Conservation (phyloP, 768 basidiomycete species). For the Auricularia sp. region DNA sequence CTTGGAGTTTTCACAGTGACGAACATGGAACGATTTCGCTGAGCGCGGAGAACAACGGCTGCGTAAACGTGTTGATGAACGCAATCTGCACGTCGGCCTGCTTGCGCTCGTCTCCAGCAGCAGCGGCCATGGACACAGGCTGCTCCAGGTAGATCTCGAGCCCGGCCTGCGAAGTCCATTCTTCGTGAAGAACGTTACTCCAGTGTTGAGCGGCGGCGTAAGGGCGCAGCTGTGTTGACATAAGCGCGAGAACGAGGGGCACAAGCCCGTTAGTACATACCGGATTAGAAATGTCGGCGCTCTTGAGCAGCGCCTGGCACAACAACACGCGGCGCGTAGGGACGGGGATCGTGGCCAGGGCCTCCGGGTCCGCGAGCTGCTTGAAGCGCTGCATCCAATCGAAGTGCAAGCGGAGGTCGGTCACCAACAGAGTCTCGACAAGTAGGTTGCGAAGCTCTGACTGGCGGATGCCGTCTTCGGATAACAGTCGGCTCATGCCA, state of each 20-base stretch:
- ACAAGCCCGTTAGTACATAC: too few species aligned
- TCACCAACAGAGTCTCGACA: constrained; percentile 76
- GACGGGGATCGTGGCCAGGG: constrained; percentile 25
- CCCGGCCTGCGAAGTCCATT: constrained; percentile 86
- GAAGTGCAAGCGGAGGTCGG: constrained; percentile 80
- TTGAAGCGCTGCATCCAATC: constrained; percentile 31
- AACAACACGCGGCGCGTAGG: constrained; percentile 52
- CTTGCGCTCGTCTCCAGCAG: constrained; percentile 44
- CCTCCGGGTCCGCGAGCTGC: constrained; percentile 17
- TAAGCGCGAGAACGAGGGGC: too few species aligned
- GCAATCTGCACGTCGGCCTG: constrained; percentile 81
- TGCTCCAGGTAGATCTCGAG: constrained; percentile 73
- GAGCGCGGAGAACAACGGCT: constrained; percentile 73
- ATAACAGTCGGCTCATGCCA: constrained; percentile 55
- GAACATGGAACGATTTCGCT: constrained; percentile 64
- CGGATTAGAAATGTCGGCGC: constrained; percentile 97
- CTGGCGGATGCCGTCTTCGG: not conserved
- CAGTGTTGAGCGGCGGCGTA: constrained; percentile 52
- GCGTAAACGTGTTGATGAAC: constrained; percentile 75
- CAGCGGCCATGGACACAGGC: constrained; percentile 46
- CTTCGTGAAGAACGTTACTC: constrained; percentile 78
- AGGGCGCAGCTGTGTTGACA: constrained; percentile 37
- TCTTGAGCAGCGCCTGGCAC: constrained; percentile 90
- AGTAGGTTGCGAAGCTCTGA: constrained; percentile 59
- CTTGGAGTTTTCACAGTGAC: constrained; percentile 17